Evolutionary conservation across 768 basidiomycete species (phyloP), one percentile per base, ranked within the genome.

Genomic region (Favolaschia claudopus): DNA sequence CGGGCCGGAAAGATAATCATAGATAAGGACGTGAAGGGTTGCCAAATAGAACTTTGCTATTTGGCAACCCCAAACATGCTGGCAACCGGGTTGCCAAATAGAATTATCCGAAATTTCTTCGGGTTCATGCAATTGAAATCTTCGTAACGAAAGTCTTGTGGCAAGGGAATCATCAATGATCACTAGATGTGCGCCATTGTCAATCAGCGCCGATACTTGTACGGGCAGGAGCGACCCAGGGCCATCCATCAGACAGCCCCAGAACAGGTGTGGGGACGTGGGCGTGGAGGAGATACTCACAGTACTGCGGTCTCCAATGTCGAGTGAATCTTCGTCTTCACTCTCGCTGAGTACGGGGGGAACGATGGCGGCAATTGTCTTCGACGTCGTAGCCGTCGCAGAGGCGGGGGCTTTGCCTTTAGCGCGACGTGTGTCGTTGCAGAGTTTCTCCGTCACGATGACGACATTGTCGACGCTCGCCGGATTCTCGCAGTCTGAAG

Each of bases 201-300:
- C 60, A 51, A 61, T 61, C 1, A 61, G 53, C 0, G 32, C 45
- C 0, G 7, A 10, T 4, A 55, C n/a, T 1, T 1, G 10, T 7
- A 49, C 2, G 7, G 59, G 47, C 10, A 48, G n/a, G 10, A 25
- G 4, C 10, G 19, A 10, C 0, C 1, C 9, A 7, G 53, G 47
- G 25, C 48, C 40, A 7, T 55, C 53, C 1, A 61, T 20, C 3
- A 50, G 34, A 34, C 39, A 61, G 19, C 32, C 9, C 60, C 60
- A 61, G 10, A 46, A 1, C n/a, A 61, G 34, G 15, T 61, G 54
- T n/a, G 14, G 42, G 15, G n/a, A n/a, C n/a, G n/a, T n/a, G n/a
- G n/a, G n/a, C n/a, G n/a, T n/a, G n/a, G n/a, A n/a, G n/a, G n/a
- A n/a, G n/a, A n/a, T n/a, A n/a, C n/a, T n/a, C n/a, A n/a, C n/a